Percentiles rank a stretch among this genome's conserved stretches.
phyloP scores from a whole-genome alignment of 345 rosid genomes.

The Gossypium arboreum region DNA sequence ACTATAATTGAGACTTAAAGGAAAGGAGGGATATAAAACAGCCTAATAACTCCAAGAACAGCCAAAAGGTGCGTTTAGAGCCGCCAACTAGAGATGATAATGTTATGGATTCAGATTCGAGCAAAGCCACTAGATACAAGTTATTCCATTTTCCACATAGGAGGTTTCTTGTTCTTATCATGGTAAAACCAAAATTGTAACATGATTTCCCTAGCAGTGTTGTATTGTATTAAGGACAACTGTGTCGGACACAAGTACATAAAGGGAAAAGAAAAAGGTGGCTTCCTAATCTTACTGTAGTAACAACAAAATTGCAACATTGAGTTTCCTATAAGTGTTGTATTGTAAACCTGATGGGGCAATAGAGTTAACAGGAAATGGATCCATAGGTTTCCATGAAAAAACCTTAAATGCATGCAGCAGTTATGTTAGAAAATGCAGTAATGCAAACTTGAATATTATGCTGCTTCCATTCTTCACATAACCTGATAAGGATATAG shows the following conservation, averaged over 20 bases:
- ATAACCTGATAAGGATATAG: too few relatives aligned
- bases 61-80: neutral
- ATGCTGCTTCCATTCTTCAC: too few relatives aligned
- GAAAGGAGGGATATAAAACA: too few relatives aligned
- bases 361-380: neutral
- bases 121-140: neutral
- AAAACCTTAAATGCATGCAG: neutral
- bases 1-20: neutral
- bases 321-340: neutral
- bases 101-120: neutral
- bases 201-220: too few relatives aligned
- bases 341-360: neutral
- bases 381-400: neutral
- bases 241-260: too few relatives aligned
- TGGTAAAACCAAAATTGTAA: too few relatives aligned
- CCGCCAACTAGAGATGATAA: neutral
- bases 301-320: neutral
- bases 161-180: too few relatives aligned
- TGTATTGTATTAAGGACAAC: too few relatives aligned
- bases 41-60: neutral
- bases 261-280: neutral
- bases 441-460: neutral
- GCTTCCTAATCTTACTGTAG: neutral
- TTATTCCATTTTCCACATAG: too few relatives aligned
- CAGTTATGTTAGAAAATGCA: neutral